These are phyloP conservation scores for Thalassiosira hispida DNA, from an alignment of 352 stramenopile genomes.

Conservation along the genomic window DNA sequence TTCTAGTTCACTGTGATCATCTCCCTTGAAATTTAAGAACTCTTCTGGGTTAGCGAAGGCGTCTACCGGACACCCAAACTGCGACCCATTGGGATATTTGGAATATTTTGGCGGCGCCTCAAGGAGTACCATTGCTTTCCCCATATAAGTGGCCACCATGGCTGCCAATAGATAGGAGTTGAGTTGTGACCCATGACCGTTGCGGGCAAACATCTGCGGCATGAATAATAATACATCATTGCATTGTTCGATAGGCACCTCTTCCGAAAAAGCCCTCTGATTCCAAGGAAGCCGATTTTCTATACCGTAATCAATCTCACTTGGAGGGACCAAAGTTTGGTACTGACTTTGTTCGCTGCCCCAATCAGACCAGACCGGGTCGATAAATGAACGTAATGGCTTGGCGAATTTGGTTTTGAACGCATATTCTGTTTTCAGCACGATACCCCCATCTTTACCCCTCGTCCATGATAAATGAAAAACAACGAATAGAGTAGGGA, in stretches of 20 bases:
- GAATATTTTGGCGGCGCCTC: conserved; percentile 21
- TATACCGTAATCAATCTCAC: conserved; percentile 24
- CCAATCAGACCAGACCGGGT: conserved; percentile 17
- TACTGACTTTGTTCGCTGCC: conserved; percentile 18
- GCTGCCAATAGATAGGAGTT: conserved; percentile 47
- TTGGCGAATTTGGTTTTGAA: background rate
- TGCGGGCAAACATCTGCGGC: conserved; percentile 20
- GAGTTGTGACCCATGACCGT: conserved; percentile 42
- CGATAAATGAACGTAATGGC: conserved; percentile 2
- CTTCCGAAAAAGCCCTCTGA: background rate
- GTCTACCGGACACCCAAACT: conserved; percentile 47
- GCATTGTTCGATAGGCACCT: conserved; percentile 15
- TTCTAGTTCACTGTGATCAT: conserved; percentile 20
- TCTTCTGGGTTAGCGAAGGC: background rate
- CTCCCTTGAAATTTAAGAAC: conserved; percentile 18
- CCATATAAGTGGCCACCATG: conserved; percentile 32
- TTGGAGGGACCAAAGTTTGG: conserved; percentile 21
- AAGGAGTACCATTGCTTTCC: conserved; percentile 39
- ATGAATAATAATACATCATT: conserved; percentile 45
- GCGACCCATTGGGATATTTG: conserved; percentile 29
- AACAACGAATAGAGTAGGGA: background rate
- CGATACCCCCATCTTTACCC: background rate
- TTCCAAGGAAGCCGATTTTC: conserved; percentile 11
- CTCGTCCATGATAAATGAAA: background rate
- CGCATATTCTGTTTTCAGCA: background rate